Percentiles rank a stretch among this genome's conserved stretches.
Conservation (phyloP, 208 protist species). For the Leishmania gerbilli region DNA sequence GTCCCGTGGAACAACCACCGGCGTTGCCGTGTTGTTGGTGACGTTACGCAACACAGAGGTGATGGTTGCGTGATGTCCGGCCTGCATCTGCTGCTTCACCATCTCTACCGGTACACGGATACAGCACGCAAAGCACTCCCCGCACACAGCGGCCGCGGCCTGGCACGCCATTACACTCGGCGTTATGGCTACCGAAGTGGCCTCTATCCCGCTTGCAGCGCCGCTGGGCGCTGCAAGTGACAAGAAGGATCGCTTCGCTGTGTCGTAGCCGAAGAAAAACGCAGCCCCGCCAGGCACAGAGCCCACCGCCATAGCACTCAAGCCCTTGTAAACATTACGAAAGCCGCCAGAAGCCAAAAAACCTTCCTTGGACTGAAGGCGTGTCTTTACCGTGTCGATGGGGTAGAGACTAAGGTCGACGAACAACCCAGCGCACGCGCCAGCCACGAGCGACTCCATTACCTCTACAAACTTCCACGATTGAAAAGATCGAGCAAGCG, state of each 20-base stretch:
- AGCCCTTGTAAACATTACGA: constrained; percentile 80
- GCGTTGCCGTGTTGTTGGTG: constrained; percentile 42
- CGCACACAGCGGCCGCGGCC: constrained; percentile 67
- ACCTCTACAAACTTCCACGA: not conserved
- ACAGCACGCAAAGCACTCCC: constrained; percentile 84
- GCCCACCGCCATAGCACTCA: constrained; percentile 81
- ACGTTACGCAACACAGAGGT: constrained; percentile 43
- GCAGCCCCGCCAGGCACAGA: constrained; percentile 88
- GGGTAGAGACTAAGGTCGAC: constrained; percentile 92
- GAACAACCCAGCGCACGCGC: constrained; percentile 81
- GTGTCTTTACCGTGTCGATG: constrained; percentile 94
- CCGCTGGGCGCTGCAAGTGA: not conserved
- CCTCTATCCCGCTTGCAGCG: not conserved
- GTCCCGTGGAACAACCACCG: not conserved
- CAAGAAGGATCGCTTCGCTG: constrained; percentile 24
- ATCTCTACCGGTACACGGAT: constrained; percentile 91
- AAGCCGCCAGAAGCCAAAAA: constrained; percentile 87
- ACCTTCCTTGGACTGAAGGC: constrained; percentile 81
- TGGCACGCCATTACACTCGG: constrained; percentile 38
- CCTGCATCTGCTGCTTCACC: constrained; percentile 93
- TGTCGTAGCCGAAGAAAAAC: constrained; percentile 92
- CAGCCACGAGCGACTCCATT: constrained; percentile 84
- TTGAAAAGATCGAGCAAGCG: not conserved
- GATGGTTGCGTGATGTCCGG: constrained; percentile 50
- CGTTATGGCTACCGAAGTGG: not conserved